Evolutionary conservation across 192 early-diverging fungal genomes (phyloP).

Genomic region (Chytriomyces confervae): DNA sequence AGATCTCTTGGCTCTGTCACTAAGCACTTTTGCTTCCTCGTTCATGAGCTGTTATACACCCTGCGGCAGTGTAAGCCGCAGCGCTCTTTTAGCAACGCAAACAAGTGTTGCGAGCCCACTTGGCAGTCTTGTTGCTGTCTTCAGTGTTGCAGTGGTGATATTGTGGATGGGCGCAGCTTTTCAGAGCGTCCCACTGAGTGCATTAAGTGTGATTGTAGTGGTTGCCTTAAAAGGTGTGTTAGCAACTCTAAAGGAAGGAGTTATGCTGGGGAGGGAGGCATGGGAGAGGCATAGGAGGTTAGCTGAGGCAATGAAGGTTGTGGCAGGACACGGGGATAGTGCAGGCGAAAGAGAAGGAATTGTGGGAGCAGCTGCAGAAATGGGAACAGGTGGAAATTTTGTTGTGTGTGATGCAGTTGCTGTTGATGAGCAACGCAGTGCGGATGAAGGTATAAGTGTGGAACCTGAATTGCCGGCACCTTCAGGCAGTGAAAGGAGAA

Average conservation of each 20-base stretch:
- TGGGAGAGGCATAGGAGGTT: not conserved
- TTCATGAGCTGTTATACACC: constrained; percentile 24
- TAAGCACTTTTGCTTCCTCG: constrained; percentile 2
- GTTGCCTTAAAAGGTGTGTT: constrained; percentile 3
- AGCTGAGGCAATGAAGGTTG: constrained; percentile 17
- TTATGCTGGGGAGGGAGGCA: not conserved
- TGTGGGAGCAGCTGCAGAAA: not conserved
- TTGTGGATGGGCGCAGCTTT: constrained; percentile 8
- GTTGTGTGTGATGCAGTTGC: constrained; percentile 15
- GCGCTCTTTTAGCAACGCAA: constrained; percentile 27
- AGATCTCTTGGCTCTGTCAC: constrained; percentile 16
- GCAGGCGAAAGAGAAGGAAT: not conserved
- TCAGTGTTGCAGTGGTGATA: constrained; percentile 3
- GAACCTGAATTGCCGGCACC: not conserved
- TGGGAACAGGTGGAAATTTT: not conserved
- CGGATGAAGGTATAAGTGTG: not conserved
- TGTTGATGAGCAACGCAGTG: not conserved
- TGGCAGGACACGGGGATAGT: not conserved
- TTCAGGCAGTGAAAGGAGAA: not conserved
- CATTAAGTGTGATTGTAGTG: not conserved
- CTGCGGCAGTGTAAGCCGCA: constrained; percentile 12
- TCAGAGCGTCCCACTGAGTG: constrained; percentile 6
- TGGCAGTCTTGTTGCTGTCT: not conserved
- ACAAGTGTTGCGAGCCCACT: constrained; percentile 14
- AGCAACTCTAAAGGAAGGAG: not conserved